Percentiles rank a stretch among this genome's conserved stretches.
Conservation (phyloP, 805 yeast species). For the Brettanomyces anomalus region DNA sequence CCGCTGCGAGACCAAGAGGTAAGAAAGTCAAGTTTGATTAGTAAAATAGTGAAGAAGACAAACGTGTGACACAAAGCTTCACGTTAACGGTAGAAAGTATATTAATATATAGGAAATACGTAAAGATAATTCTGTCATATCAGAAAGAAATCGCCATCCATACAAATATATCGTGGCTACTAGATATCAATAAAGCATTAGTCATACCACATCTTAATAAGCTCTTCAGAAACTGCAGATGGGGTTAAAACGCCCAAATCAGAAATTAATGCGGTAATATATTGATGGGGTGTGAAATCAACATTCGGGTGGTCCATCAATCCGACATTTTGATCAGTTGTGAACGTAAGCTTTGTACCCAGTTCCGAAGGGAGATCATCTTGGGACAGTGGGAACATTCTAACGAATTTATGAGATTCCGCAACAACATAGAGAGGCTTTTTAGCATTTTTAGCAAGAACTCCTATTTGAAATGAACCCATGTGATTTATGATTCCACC, state of each 20-base stretch:
- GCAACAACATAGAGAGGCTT: conserved; percentile 93
- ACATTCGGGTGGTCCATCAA: conserved; percentile 44
- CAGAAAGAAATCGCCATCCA: no score
- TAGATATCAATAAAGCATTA: conserved; percentile 22
- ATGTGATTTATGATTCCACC: conserved; percentile 96
- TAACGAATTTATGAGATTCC: conserved; percentile 91
- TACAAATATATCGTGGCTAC: not conserved
- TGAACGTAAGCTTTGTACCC: conserved; percentile 31
- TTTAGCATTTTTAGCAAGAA: conserved; percentile 79
- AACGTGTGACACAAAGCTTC: no score
- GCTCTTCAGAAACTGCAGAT: conserved; percentile 95
- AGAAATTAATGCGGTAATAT: conserved; percentile 89
- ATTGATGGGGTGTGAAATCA: conserved; percentile 95
- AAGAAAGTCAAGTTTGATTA: conserved; percentile 65
- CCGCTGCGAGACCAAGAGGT: conserved; percentile 85
- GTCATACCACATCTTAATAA: conserved; percentile 97
- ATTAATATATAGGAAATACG: not conserved
- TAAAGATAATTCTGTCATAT: not conserved
- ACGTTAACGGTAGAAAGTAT: not conserved
- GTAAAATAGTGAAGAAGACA: no score
- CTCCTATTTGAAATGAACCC: conserved; percentile 93
- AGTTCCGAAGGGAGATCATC: conserved; percentile 65
- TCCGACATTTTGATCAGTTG: conserved; percentile 23
- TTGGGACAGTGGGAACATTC: conserved; percentile 90
- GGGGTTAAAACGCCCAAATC: conserved; percentile 97